Conservation (phyloP, 2,329 filamentous ascomycete species). For the Chrysosporium queenslandicum region DNA sequence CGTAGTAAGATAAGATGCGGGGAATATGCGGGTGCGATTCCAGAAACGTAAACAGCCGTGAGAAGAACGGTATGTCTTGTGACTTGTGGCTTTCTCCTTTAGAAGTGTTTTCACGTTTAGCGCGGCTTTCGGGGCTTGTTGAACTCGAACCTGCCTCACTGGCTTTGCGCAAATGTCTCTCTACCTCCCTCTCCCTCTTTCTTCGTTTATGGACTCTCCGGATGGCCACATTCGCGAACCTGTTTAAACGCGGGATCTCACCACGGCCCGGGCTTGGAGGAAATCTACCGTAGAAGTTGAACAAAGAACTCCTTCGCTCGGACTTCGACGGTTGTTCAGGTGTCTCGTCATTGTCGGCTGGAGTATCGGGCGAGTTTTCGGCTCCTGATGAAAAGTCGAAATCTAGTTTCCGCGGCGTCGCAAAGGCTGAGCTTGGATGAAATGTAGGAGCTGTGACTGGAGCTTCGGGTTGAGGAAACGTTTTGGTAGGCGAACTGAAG, state of each 20-base stretch:
- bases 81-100: not conserved
- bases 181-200: conserved; percentile 39
- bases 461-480: conserved; percentile 41
- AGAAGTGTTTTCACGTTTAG: not conserved
- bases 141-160: conserved; percentile 37
- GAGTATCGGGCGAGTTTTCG: conserved; percentile 38
- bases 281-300: conserved; percentile 36
- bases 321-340: conserved; percentile 31
- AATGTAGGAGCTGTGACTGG: conserved; percentile 24
- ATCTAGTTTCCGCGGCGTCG: conserved; percentile 41
- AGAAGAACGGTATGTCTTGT: conserved; percentile 27
- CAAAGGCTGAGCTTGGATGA: conserved; percentile 36
- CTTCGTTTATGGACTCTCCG: conserved; percentile 42
- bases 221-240: conserved; percentile 38
- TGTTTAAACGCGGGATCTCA: conserved; percentile 48
- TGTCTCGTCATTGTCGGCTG: conserved; percentile 41
- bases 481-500: conserved; percentile 43
- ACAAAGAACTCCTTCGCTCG: conserved; percentile 33
- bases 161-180: conserved; percentile 33
- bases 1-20: conserved; percentile 55
- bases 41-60: conserved; percentile 51
- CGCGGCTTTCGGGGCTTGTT: conserved; percentile 27
- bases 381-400: conserved; percentile 41
- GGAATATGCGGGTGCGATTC: conserved; percentile 57
- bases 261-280: conserved; percentile 51